phyloP scores from a whole-genome alignment of 2,329 filamentous ascomycete genomes.

The Endothia cerciana region DNA sequence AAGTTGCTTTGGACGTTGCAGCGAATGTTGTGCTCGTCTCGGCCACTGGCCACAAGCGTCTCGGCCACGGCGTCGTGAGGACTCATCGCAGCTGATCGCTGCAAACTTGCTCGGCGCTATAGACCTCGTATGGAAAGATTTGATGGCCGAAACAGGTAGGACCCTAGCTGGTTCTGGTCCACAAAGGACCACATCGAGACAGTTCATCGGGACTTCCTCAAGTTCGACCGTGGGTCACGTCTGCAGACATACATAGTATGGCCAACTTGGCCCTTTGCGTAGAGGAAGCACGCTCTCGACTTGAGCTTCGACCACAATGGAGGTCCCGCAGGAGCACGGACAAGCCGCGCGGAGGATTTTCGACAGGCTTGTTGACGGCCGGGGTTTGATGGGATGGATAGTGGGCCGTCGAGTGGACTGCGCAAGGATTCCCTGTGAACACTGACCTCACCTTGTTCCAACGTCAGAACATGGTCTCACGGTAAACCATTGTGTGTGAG shows the following conservation, averaged over 20 bases:
- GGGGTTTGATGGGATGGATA: constrained; percentile 3
- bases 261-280: neutral
- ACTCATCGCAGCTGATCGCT: neutral
- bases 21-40: neutral
- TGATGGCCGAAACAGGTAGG: constrained; percentile 15
- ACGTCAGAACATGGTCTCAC: constrained; percentile 16
- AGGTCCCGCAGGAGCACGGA: constrained; percentile 23
- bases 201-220: neutral
- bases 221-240: neutral
- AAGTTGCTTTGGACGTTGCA: neutral
- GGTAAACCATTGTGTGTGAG: neutral
- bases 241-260: neutral
- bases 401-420: constrained; percentile 17
- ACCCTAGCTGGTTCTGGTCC: constrained; percentile 6
- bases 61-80: neutral
- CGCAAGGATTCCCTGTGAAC: constrained; percentile 23
- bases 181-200: constrained; percentile 12
- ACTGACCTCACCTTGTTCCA: constrained; percentile 28
- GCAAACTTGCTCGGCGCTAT: neutral
- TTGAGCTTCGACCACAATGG: neutral
- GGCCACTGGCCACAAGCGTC: neutral
- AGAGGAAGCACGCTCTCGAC: neutral
- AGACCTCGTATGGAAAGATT: neutral
- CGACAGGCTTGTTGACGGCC: constrained; percentile 18
- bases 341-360: constrained; percentile 23